Percentiles rank a stretch among this genome's conserved stretches.
These are phyloP conservation scores for Gossypium aridum DNA, from an alignment of 441 rosid genomes.

Conservation along the genomic window DNA sequence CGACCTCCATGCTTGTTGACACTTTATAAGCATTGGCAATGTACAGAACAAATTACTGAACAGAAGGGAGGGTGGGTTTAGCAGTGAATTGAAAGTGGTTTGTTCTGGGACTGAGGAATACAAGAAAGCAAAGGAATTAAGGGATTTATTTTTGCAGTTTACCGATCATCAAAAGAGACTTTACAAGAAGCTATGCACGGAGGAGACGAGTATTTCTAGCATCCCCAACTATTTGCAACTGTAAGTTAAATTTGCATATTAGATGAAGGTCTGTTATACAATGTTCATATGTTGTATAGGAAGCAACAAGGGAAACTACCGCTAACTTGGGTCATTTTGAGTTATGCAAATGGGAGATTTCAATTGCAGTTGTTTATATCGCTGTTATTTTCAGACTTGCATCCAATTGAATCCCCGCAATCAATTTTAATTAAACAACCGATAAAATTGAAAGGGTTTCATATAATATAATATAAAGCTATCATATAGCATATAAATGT, in stretches of 20 bases:
- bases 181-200: conserved; percentile 22
- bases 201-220: conserved; percentile 21
- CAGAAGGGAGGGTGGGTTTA: neutral
- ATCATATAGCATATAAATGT: neutral
- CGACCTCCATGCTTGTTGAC: neutral
- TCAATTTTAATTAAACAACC: neutral
- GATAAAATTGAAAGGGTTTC: neutral
- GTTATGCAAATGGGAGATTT: neutral
- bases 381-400: neutral
- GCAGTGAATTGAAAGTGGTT: conserved; percentile 30
- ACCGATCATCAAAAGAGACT: conserved; percentile 25
- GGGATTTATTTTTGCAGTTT: conserved; percentile 32
- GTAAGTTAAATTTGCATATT: neutral
- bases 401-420: neutral
- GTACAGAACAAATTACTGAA: conserved; percentile 16
- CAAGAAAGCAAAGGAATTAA: conserved; percentile 25
- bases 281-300: neutral
- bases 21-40: neutral
- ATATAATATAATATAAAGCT: neutral
- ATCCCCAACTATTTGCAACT: neutral
- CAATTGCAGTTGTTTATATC: neutral
- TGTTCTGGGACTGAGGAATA: conserved; percentile 30
- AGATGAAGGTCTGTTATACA: neutral
- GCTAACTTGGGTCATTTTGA: neutral
- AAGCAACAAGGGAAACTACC: neutral